phyloP scores from a whole-genome alignment of 192 early-diverging fungal species.

The Coemansia sp. region DNA sequence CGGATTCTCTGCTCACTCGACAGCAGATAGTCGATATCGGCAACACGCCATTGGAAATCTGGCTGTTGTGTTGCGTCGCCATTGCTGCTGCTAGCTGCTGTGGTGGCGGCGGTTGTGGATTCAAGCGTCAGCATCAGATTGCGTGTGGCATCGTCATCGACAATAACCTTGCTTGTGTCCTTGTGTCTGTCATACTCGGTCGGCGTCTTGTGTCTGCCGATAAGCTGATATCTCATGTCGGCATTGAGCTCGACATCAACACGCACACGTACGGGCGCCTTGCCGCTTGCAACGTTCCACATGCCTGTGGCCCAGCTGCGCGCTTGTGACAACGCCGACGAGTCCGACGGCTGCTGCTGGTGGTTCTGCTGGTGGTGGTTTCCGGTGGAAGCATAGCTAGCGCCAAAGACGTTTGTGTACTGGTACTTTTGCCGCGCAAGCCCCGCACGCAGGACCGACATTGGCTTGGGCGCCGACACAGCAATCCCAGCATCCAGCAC shows the following conservation, averaged over 20 bases:
- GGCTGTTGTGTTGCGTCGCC: neutral
- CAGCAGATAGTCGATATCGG: conserved; percentile 46
- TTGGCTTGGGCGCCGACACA: neutral
- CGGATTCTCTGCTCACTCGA: conserved; percentile 38
- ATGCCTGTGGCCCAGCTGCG: conserved; percentile 7
- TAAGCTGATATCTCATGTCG: conserved; percentile 36
- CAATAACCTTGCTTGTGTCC: conserved; percentile 26
- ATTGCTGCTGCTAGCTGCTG: neutral
- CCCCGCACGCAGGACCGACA: conserved; percentile 22
- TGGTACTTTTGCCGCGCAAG: conserved; percentile 30
- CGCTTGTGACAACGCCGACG: neutral
- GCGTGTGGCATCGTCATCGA: conserved; percentile 44
- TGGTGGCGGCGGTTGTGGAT: conserved; percentile 5
- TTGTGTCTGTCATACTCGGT: conserved; percentile 25
- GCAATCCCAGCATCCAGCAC: neutral
- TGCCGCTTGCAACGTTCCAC: conserved; percentile 3
- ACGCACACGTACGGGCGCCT: conserved; percentile 25
- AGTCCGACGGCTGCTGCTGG: neutral
- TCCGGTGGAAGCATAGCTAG: conserved; percentile 12
- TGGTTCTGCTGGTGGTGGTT: neutral
- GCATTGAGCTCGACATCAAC: conserved; percentile 35
- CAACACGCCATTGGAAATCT: conserved; percentile 33
- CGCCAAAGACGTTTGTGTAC: conserved; percentile 27
- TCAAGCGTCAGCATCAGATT: conserved; percentile 43
- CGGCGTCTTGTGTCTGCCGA: conserved; percentile 17